These are phyloP conservation scores for Chrysoporthe deuterocubensis DNA, from an alignment of 2,329 filamentous ascomycete species.

Conservation along the genomic window DNA sequence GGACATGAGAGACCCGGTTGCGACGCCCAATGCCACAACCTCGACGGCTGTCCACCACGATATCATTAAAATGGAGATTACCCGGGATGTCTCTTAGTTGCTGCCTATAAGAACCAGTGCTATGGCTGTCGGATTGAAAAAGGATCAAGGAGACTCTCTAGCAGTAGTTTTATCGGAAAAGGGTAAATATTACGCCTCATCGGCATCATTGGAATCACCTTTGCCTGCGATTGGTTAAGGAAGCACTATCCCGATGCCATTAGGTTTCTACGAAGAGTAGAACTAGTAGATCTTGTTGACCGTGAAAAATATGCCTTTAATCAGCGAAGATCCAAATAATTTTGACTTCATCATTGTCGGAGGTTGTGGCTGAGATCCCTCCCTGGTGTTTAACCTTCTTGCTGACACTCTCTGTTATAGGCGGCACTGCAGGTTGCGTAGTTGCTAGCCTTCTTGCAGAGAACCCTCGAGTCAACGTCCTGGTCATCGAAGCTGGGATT, in stretches of 20 bases:
- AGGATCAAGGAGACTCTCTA: too few species aligned
- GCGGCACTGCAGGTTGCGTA: slow-evolving; percentile 52
- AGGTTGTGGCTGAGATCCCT: slow-evolving; percentile 27
- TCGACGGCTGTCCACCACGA: not conserved
- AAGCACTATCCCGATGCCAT: not conserved
- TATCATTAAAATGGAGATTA: not conserved
- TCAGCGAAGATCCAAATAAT: slow-evolving; percentile 24
- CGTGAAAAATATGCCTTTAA: slow-evolving; percentile 28
- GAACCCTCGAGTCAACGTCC: slow-evolving; percentile 49
- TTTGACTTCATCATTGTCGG: slow-evolving; percentile 48
- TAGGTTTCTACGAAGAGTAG: not conserved
- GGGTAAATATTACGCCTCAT: too few species aligned
- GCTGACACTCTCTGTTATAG: slow-evolving; percentile 30
- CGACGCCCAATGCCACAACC: not conserved
- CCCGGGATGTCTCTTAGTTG: not conserved
- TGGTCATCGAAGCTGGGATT: slow-evolving; percentile 53
- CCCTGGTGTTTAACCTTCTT: not conserved
- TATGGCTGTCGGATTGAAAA: too few species aligned
- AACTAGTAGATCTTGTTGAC: not conserved
- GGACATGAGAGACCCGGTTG: not conserved
- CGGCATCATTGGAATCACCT: too few species aligned
- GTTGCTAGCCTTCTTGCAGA: slow-evolving; percentile 58
- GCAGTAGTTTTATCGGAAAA: too few species aligned
- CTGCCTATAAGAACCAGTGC: not conserved
- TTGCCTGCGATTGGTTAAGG: too few species aligned